A percentile compares a stretch with the other conserved stretches of the same genome.
These are phyloP conservation scores for Alternaria arborescens DNA, from an alignment of 2,329 filamentous ascomycete genomes.

Conservation along the genomic window DNA sequence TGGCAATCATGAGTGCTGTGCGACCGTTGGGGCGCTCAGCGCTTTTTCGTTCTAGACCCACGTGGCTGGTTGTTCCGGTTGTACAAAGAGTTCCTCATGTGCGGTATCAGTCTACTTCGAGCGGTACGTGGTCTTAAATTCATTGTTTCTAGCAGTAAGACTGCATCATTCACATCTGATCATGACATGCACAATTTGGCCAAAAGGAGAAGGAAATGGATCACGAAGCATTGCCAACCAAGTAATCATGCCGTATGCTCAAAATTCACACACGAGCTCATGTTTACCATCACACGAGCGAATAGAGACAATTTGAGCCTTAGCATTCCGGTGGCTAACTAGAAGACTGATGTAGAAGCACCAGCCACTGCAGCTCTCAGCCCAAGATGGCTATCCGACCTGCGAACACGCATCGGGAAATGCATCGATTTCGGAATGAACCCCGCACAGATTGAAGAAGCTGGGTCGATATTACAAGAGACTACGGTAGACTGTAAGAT, in stretches of 20 bases:
- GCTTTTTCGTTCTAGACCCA: constrained; percentile 9
- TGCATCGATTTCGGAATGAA: constrained; percentile 78
- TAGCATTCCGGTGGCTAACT: neutral
- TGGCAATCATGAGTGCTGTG: constrained; percentile 24
- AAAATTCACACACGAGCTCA: neutral
- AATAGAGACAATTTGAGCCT: neutral
- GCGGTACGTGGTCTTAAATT: constrained; percentile 6
- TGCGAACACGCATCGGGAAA: constrained; percentile 73
- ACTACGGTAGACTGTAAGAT: constrained; percentile 68
- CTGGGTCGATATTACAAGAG: constrained; percentile 66
- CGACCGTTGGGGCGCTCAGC: constrained; percentile 25
- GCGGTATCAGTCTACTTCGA: constrained; percentile 15
- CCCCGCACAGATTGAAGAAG: constrained; percentile 65
- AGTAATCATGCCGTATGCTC: neutral
- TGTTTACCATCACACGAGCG: neutral
- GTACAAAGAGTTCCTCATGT: constrained; percentile 1
- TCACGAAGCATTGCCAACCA: neutral
- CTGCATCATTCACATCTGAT: neutral
- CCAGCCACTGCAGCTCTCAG: constrained; percentile 20
- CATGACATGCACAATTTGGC: neutral
- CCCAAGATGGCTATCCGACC: constrained; percentile 74
- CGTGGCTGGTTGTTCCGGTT: neutral
- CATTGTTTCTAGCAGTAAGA: neutral
- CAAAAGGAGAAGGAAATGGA: neutral
- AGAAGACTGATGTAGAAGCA: neutral